Percentiles rank a stretch among this genome's conserved stretches.
Evolutionary conservation across 345 rosid species (phyloP).

Genomic region (Sonneratia caseolaris): DNA sequence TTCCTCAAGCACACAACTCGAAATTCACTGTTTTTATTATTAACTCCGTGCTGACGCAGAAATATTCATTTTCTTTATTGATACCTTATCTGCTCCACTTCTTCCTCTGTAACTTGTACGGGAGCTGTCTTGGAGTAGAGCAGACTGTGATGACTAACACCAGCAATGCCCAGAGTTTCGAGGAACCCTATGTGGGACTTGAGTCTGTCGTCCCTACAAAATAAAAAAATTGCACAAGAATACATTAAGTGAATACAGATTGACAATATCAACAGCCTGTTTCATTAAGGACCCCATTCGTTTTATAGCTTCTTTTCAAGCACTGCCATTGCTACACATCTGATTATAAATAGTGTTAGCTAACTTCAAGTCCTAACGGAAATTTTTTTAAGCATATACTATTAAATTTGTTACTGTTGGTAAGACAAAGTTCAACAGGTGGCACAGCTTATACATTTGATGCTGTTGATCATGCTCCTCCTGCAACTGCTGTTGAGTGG

Average conservation of each 20-base stretch:
- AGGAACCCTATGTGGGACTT: constrained; percentile 58
- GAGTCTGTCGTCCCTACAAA: constrained; percentile 50
- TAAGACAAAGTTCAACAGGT: not conserved
- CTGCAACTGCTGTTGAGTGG: constrained; percentile 78
- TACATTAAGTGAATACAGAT: not conserved
- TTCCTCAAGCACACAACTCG: not conserved
- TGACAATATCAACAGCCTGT: not conserved
- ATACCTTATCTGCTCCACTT: constrained; percentile 52
- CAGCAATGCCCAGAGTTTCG: constrained; percentile 78
- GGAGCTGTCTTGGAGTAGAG: constrained; percentile 86
- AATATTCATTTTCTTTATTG: not conserved
- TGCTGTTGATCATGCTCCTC: constrained; percentile 78
- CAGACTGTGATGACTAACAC: constrained; percentile 90
- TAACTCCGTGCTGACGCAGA: not conserved
- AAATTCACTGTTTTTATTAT: not conserved
- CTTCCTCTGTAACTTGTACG: constrained; percentile 46
- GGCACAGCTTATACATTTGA: constrained; percentile 41
- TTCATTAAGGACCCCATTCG: not conserved
- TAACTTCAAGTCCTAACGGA: not conserved
- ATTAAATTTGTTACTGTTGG: not conserved
- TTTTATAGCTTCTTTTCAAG: not conserved
- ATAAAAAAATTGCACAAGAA: not conserved
- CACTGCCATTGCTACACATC: not conserved
- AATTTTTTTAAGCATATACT: not conserved
- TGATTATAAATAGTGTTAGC: not conserved